phyloP scores from a whole-genome alignment of 345 rosid genomes.

The Cardamine chenopodiifolia region DNA sequence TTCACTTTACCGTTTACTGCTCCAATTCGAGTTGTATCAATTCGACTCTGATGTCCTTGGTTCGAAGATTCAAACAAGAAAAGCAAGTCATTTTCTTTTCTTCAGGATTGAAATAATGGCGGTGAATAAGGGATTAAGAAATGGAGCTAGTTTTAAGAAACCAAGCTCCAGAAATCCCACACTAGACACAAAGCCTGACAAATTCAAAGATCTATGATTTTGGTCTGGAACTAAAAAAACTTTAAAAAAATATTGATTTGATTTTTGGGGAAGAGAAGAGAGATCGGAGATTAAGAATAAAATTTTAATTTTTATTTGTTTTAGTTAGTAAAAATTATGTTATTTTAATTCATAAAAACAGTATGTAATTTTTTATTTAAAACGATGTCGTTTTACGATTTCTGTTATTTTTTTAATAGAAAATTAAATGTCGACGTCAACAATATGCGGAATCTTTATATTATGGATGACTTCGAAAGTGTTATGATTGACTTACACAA shows the following conservation, averaged over 20 bases:
- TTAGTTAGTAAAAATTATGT: too few relatives aligned
- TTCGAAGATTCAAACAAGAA: constrained; percentile 64
- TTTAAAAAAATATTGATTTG: not conserved
- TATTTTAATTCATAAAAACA: too few relatives aligned
- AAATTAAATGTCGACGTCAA: too few relatives aligned
- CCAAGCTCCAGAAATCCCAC: constrained; percentile 28
- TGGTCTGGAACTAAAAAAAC: not conserved
- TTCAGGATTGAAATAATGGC: not conserved
- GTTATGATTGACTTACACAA: too few relatives aligned
- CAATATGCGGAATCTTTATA: too few relatives aligned
- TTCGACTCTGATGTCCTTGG: constrained; percentile 67
- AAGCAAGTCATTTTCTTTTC: constrained; percentile 68
- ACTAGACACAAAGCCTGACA: constrained; percentile 32
- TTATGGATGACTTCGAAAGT: too few relatives aligned
- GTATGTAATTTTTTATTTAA: too few relatives aligned
- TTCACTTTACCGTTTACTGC: constrained; percentile 49
- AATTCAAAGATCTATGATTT: constrained; percentile 31
- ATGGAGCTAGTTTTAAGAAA: constrained; percentile 28
- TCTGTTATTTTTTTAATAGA: too few relatives aligned
- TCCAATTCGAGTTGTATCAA: constrained; percentile 53
- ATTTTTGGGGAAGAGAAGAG: too few relatives aligned
- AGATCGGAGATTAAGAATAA: too few relatives aligned
- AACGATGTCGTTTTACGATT: too few relatives aligned
- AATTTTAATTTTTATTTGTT: too few relatives aligned
- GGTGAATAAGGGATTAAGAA: not conserved